Evolutionary conservation across 768 basidiomycete species (phyloP).

Genomic region (Lepiota subincarnata): DNA sequence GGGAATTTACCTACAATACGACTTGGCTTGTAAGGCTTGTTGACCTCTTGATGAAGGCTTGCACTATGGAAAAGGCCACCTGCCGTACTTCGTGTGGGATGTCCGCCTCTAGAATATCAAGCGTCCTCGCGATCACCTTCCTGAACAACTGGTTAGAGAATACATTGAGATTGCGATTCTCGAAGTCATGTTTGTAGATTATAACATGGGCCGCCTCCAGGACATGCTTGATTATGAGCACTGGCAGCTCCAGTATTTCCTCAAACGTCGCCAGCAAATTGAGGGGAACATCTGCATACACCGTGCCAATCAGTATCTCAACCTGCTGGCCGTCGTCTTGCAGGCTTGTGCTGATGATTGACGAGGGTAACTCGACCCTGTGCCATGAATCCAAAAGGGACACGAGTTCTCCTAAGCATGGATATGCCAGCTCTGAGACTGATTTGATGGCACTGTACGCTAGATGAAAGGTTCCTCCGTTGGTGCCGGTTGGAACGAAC

Average conservation of each 20-base stretch:
- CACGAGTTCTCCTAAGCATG: conserved; percentile 58
- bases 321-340: conserved; percentile 4
- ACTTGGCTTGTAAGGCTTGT: conserved; percentile 1
- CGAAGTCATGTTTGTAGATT: conserved; percentile 74
- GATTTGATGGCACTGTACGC: conserved; percentile 45
- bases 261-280: conserved; percentile 43
- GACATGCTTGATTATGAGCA: conserved; percentile 53
- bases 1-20: conserved; percentile 41
- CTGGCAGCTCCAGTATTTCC: conserved; percentile 46
- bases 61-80: conserved; percentile 54
- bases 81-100: conserved; percentile 67
- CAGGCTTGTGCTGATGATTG: conserved; percentile 26
- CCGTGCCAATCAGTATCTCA: conserved; percentile 51
- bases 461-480: conserved; percentile 49
- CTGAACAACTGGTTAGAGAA: conserved; percentile 34
- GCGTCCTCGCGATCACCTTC: conserved; percentile 44
- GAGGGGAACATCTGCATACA: conserved; percentile 60
- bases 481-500: conserved; percentile 35
- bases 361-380: conserved; percentile 41
- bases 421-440: conserved; percentile 39
- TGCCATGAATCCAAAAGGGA: conserved; percentile 58
- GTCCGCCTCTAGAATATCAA: conserved; percentile 49
- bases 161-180: conserved; percentile 24
- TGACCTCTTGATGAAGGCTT: conserved; percentile 57
- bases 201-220: conserved; percentile 62